phyloP scores from a whole-genome alignment of 768 basidiomycete species.

The Lyophyllum shimeji region DNA sequence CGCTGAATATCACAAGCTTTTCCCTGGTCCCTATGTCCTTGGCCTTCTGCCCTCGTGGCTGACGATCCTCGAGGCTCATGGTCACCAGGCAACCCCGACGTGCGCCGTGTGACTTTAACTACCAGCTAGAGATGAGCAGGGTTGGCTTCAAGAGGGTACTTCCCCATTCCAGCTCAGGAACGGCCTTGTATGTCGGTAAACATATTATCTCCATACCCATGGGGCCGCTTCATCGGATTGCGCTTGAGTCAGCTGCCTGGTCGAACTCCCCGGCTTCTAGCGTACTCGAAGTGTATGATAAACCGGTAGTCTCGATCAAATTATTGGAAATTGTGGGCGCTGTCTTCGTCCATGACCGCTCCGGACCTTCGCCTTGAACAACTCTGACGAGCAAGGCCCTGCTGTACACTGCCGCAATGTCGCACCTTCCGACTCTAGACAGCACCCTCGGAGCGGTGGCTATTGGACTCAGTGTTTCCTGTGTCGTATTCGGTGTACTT shows the following conservation, averaged over 20 bases:
- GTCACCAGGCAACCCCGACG: not conserved
- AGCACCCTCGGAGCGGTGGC: slow-evolving; percentile 40
- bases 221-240: not conserved
- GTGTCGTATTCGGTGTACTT: slow-evolving; percentile 39
- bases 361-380: not conserved
- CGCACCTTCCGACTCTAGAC: slow-evolving; percentile 18
- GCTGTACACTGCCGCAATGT: not conserved
- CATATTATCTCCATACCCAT: not conserved
- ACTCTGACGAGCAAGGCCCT: not conserved
- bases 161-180: not conserved
- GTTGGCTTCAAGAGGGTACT: not conserved
- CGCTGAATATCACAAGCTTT: not conserved
- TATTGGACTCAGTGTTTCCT: slow-evolving; percentile 39
- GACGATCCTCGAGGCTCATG: not conserved
- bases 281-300: not conserved
- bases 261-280: not conserved
- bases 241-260: not conserved
- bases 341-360: not conserved
- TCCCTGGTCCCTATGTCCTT: not conserved
- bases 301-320: not conserved
- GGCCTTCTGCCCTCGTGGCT: not conserved
- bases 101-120: no score
- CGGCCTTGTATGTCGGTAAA: not conserved
- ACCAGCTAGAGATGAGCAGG: no score
- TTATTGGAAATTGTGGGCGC: not conserved